Base-by-base conservation (phyloP, 768 basidiomycete genomes). In the Mycena alexandri region DNA sequence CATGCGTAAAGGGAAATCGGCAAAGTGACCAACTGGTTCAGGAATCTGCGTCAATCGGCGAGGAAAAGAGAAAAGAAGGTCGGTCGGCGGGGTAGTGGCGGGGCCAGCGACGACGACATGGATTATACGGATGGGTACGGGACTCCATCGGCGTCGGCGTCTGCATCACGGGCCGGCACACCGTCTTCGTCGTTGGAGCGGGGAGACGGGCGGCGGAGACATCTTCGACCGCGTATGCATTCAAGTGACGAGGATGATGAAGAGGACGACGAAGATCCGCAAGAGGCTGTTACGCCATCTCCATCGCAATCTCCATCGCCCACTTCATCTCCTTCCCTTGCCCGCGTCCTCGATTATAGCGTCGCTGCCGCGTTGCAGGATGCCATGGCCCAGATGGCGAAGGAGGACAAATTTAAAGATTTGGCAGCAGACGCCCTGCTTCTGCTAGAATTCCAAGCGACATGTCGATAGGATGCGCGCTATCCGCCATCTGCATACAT, bases 11-110 rank as follows among this genome's bases (percentile, higher is more conserved):
- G 62, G 93, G 93, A 94, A 78, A 78, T 93, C 65, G 89, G 89
- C 70, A 93, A 93, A 80, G 92, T 94, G 54, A 93, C 93, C 14
- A 94, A 94, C 77, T 94, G 92, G 92, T 94, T 94, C 84, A 85
- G 93, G 46, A 94, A 94, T 75, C 82, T 93, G 64, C 86, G 93
- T 42, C 93, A 94, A 79, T 92, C 91, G 17, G 86, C 92, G 25
- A 82, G 93, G 55, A 93, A 89, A 78, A 88, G 92, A 25, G 85
- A 51, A n/a, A 71, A 68, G 79, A 87, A 81, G 68, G 75, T 79
- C 24, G 80, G 81, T 57, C 80, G 84, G 77, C 66, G 50, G n/a
- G 42, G 80, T n/a, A 83, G 80, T 61, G 29, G 29, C 29, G 82
- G 82, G 61, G 83, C 81, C 25, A 85, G 83, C 68, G 82, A 85